These are phyloP conservation scores for Prunus campanulata DNA, from an alignment of 306 rosid genomes.

Conservation along the genomic window DNA sequence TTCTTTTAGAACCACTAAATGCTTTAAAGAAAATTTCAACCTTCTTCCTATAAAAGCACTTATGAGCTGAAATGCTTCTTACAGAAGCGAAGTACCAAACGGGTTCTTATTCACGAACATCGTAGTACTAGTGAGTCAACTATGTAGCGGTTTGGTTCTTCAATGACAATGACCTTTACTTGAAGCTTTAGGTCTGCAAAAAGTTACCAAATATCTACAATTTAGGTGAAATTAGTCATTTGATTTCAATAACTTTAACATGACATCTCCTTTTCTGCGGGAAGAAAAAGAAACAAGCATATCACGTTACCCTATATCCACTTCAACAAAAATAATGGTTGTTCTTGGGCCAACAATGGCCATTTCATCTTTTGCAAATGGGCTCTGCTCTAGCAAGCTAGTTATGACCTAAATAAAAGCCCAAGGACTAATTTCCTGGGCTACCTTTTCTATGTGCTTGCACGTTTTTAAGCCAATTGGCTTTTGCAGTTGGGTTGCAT, in stretches of 20 bases:
- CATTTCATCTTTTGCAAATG: too few relatives aligned
- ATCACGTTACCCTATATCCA: too few relatives aligned
- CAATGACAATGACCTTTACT: neutral
- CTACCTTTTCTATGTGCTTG: neutral
- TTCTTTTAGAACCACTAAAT: too few relatives aligned
- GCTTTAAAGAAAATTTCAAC: too few relatives aligned
- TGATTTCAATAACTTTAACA: neutral
- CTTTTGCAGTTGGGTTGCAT: too few relatives aligned
- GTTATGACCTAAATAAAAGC: neutral
- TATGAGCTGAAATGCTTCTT: too few relatives aligned
- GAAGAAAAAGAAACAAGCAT: neutral
- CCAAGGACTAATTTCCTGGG: neutral
- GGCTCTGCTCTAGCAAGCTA: too few relatives aligned
- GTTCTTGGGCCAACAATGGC: neutral
- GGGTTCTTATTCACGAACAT: too few relatives aligned
- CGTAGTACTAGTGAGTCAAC: neutral
- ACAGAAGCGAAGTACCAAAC: too few relatives aligned
- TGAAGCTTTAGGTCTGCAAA: constrained; percentile 9
- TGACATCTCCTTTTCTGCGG: neutral
- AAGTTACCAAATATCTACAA: neutral
- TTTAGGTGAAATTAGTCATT: neutral
- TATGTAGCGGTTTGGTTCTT: neutral
- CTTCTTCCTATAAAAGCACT: too few relatives aligned
- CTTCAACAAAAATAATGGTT: neutral
- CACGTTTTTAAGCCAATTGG: too few relatives aligned